Evolutionary conservation across 225 moss, liverwort and hornwort species (phyloP), one percentile per base, ranked within the genome.

Genomic region (Lunularia cruciata): DNA sequence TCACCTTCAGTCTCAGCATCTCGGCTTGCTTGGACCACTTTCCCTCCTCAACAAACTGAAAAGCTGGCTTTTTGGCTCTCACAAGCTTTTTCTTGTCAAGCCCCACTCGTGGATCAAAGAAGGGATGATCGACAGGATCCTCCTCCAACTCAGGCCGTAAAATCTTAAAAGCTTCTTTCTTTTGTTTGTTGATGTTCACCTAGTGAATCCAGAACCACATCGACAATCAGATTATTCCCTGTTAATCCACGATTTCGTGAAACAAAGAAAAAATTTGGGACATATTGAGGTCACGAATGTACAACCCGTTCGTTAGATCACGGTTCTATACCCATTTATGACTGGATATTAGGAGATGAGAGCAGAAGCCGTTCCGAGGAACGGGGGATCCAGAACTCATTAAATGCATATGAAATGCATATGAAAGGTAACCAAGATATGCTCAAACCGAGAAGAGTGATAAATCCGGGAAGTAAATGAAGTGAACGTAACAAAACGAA

Each of bases 141-240:
- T 89, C 91, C 53, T 98, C 98, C 82, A 98, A 72, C 69, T 98
- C 98, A 51, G 98, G 98, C 42, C 86, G 86, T 75, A 98, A 76
- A 69, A 98, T 98, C 73, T 91, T 93, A 68, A 98, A 98, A 4
- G 98, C 98, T 76, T 93, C 98, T 63, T 93, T 98, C 68, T 98
- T 98, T 74, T 85, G 93, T 75, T 98, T 98, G 71, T 98, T 98
- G 8, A 98, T 98, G 69, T 98, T 98, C 33, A 98, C 98, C 98
- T 98, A 40, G 56, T 4, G 36, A 3, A 68, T 37, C 14, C 32
- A 22, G 30, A 6, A 39, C 20, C n/a, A 61, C 35, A 8, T 47
- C 16, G 58, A 16, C 8, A 57, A 1, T 35, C 6, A 57, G 3
- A 43, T 16, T 43, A 43, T 10, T 11, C 1, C 11, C 1, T 10